Evolutionary conservation across 2,329 filamentous ascomycete genomes (phyloP).

Genomic region (Sporothrix protearum): DNA sequence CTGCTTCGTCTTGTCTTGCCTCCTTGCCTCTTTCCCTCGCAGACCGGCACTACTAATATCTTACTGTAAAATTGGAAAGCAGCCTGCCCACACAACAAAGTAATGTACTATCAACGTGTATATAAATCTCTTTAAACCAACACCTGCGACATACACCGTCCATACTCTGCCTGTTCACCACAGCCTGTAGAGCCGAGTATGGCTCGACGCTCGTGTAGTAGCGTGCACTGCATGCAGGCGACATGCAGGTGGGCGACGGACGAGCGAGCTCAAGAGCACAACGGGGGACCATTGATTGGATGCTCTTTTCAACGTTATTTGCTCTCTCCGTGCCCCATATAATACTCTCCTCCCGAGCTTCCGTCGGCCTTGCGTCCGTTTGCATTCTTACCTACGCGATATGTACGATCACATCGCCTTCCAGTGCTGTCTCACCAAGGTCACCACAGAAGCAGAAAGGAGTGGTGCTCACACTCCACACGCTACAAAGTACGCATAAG

Average conservation of each 20-base stretch:
- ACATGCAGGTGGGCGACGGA: not conserved
- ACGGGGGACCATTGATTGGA: not conserved
- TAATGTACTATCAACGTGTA: not conserved
- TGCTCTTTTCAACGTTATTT: slow-evolving; percentile 3
- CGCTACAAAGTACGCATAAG: not conserved
- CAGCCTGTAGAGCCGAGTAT: not conserved
- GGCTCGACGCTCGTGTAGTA: slow-evolving; percentile 7
- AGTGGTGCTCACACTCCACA: not conserved
- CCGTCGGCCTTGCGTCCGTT: too few species aligned
- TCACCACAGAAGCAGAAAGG: not conserved
- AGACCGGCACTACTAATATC: not conserved
- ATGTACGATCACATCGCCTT: not conserved
- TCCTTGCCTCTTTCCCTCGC: not conserved
- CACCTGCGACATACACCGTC: too few species aligned
- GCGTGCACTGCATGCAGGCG: slow-evolving; percentile 14
- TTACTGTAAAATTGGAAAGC: not conserved
- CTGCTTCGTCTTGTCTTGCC: not conserved
- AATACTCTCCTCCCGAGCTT: too few species aligned
- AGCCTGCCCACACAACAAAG: not conserved
- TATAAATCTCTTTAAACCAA: too few species aligned
- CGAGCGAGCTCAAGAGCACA: not conserved
- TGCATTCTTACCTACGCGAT: too few species aligned
- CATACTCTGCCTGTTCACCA: not conserved
- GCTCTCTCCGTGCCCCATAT: not conserved
- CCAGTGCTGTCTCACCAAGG: not conserved